Evolutionary conservation across 1,139 yeast species (phyloP).

Genomic region (Diutina rugosa): DNA sequence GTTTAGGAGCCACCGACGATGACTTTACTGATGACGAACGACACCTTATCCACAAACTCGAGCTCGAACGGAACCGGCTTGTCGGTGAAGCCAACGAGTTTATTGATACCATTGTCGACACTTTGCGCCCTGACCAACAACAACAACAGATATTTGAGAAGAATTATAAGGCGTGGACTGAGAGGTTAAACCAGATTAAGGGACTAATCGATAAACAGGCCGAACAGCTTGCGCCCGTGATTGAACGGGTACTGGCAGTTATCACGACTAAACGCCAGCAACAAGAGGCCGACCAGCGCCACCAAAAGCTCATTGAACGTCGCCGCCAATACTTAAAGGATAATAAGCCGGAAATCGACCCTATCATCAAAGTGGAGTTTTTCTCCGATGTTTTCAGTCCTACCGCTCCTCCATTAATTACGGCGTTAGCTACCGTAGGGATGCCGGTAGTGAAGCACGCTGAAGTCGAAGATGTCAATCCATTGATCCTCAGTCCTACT

Average conservation of each 20-base stretch:
- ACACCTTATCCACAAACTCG: slow-evolving; percentile 8
- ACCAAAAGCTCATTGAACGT: not conserved
- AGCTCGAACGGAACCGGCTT: slow-evolving; percentile 16
- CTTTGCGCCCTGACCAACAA: slow-evolving; percentile 3
- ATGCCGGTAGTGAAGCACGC: not conserved
- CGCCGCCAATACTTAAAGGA: not conserved
- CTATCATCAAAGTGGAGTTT: not conserved
- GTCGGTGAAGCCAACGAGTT: slow-evolving; percentile 20
- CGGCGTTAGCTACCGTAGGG: not conserved
- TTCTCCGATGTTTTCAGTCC: not conserved
- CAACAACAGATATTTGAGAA: slow-evolving; percentile 12
- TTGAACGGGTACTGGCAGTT: not conserved
- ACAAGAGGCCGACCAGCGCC: not conserved
- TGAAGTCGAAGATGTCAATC: not conserved
- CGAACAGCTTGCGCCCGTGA: not conserved
- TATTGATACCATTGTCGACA: slow-evolving; percentile 15
- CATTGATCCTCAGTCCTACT: not conserved
- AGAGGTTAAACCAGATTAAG: slow-evolving; percentile 15
- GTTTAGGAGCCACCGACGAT: not conserved
- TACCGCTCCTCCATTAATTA: no score
- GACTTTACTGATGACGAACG: slow-evolving; percentile 6
- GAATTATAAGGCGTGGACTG: slow-evolving; percentile 15
- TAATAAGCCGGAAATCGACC: not conserved
- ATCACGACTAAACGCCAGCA: not conserved
- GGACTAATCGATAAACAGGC: slow-evolving; percentile 19